Conservation (phyloP, 2,329 filamentous ascomycete genomes). For the Penicillium sp. region DNA sequence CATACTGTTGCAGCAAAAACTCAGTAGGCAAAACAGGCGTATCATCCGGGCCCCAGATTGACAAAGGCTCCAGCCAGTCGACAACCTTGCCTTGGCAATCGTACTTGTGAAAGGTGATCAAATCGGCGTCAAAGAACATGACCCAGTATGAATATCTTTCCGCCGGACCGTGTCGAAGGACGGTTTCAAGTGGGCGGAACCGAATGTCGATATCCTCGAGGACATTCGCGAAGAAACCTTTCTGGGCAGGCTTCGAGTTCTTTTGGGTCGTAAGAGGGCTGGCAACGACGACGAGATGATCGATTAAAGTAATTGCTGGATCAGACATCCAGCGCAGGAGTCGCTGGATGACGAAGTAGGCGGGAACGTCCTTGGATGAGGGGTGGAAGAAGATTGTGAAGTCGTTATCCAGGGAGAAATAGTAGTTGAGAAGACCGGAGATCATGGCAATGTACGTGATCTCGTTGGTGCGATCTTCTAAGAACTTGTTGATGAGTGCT, state of each 20-base stretch:
- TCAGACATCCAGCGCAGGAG: neutral
- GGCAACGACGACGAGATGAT: neutral
- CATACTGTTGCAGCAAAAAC: neutral
- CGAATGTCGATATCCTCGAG: neutral
- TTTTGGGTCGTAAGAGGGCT: neutral
- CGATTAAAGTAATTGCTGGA: neutral
- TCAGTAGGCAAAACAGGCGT: neutral
- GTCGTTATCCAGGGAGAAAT: conserved; percentile 1
- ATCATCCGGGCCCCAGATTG: neutral
- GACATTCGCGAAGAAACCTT: neutral
- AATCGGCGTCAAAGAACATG: neutral
- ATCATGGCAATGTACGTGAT: neutral
- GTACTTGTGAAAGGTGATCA: neutral
- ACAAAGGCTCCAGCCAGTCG: neutral
- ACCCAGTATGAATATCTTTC: neutral
- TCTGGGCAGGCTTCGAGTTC: neutral
- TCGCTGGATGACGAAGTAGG: neutral
- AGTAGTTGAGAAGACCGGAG: neutral
- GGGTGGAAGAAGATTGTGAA: neutral
- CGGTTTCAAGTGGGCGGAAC: neutral
- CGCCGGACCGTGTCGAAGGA: neutral
- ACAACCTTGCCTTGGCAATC: neutral
- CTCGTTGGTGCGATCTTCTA: neutral
- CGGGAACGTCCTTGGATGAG: neutral
- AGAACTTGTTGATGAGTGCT: neutral